Evolutionary conservation across 805 yeast genomes (phyloP).

Genomic region (Nakazawaea populi): DNA sequence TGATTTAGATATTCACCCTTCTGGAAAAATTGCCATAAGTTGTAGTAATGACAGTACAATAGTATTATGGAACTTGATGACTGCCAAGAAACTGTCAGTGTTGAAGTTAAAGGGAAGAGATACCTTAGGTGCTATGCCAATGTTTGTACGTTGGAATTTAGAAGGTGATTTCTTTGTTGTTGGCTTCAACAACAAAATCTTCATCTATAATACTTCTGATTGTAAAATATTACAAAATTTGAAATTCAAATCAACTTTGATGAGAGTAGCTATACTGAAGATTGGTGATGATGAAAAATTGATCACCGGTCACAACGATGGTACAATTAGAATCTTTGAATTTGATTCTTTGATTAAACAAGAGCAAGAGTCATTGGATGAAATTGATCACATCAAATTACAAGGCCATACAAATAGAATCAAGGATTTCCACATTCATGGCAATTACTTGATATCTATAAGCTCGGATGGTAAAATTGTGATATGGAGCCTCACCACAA

Average conservation of each 20-base stretch:
- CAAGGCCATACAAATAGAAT: constrained; percentile 84
- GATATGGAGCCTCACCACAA: constrained; percentile 68
- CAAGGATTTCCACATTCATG: constrained; percentile 62
- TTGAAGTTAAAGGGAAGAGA: constrained; percentile 68
- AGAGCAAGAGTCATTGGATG: constrained; percentile 18
- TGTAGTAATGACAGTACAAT: constrained; percentile 83
- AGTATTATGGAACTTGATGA: constrained; percentile 94
- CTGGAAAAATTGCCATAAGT: constrained; percentile 84
- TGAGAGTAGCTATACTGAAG: constrained; percentile 53
- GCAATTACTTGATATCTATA: constrained; percentile 59
- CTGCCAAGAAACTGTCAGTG: constrained; percentile 86
- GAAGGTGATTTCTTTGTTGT: constrained; percentile 71
- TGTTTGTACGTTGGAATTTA: constrained; percentile 59
- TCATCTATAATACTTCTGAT: constrained; percentile 57
- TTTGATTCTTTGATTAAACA: constrained; percentile 27
- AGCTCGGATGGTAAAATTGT: constrained; percentile 93
- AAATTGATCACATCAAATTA: constrained; percentile 43
- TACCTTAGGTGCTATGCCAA: constrained; percentile 59
- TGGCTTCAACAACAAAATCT: constrained; percentile 60
- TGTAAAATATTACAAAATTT: constrained; percentile 54
- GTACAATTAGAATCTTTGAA: constrained; percentile 55
- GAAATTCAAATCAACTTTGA: constrained; percentile 50
- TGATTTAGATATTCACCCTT: constrained; percentile 84
- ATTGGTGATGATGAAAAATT: constrained; percentile 49
- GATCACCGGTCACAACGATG: constrained; percentile 66